Percentiles rank a stretch among this genome's conserved stretches.
phyloP scores from a whole-genome alignment of 805 yeast genomes.

The Lipomyces chichibuensis region DNA sequence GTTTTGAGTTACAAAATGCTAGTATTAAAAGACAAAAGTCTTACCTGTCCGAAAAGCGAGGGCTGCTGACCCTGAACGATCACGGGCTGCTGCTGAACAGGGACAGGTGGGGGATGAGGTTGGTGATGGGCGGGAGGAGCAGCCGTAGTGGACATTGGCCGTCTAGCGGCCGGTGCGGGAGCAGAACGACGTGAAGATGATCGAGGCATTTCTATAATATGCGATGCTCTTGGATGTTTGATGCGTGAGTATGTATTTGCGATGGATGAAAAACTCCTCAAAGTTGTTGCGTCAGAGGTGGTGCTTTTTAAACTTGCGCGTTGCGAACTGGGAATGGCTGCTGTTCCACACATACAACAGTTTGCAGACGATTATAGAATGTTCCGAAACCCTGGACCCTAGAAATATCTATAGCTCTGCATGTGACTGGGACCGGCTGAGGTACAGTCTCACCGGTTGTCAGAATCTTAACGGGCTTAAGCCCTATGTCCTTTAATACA shows the following conservation, averaged over 20 bases:
- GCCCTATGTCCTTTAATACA: background rate
- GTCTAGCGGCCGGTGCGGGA: conserved; percentile 46
- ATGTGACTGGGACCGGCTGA: no score
- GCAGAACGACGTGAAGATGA: conserved; percentile 41
- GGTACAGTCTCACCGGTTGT: no score
- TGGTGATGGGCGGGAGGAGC: conserved; percentile 57
- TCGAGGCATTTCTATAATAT: conserved; percentile 36
- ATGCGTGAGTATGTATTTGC: background rate
- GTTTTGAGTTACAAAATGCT: background rate
- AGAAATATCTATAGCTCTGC: background rate
- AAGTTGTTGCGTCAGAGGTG: background rate
- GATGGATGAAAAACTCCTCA: background rate
- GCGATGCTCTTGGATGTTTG: background rate
- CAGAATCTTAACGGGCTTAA: background rate
- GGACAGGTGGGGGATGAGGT: conserved; percentile 54
- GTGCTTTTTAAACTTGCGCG: background rate
- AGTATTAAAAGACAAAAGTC: background rate
- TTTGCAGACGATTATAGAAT: background rate
- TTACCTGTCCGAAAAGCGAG: conserved; percentile 49
- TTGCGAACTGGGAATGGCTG: no score
- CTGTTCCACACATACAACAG: no score
- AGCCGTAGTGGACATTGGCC: conserved; percentile 80
- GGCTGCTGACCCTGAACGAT: conserved; percentile 49
- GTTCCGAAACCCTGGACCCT: conserved; percentile 1
- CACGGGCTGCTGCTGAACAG: conserved; percentile 44